Conservation (phyloP, 805 yeast genomes). For the Wickerhamiella siamensis region DNA sequence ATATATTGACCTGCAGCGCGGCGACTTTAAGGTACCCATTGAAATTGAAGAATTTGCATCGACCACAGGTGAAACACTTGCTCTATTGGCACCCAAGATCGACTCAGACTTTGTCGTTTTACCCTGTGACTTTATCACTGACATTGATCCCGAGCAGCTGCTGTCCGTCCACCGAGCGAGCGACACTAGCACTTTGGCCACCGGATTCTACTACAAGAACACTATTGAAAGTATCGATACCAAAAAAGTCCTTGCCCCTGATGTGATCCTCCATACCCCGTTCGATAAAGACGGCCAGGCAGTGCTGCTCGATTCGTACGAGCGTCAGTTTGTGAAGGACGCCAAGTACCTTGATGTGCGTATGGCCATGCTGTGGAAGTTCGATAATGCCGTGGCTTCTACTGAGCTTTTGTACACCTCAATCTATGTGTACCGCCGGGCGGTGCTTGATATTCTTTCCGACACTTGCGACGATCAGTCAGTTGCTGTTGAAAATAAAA, state of each 20-base stretch:
- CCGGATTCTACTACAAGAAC: conserved; percentile 60
- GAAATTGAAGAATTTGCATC: conserved; percentile 4
- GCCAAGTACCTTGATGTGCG: conserved; percentile 63
- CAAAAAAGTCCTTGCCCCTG: conserved; percentile 52
- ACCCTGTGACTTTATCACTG: conserved; percentile 91
- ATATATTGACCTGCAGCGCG: background rate
- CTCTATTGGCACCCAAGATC: conserved; percentile 9
- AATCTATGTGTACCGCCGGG: conserved; percentile 48
- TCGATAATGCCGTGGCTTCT: conserved; percentile 65
- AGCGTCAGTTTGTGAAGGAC: conserved; percentile 52
- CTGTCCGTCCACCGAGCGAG: conserved; percentile 71
- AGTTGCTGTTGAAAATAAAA: conserved; percentile 12
- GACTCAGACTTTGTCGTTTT: conserved; percentile 54
- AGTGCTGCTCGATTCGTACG: conserved; percentile 53
- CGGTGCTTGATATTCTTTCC: conserved; percentile 38
- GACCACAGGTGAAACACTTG: conserved; percentile 13
- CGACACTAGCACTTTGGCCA: conserved; percentile 50
- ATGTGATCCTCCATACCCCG: conserved; percentile 36
- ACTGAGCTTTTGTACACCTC: conserved; percentile 61
- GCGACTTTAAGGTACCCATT: background rate
- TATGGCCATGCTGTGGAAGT: conserved; percentile 80
- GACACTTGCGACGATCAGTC: conserved; percentile 20
- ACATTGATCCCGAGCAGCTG: conserved; percentile 77
- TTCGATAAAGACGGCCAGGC: conserved; percentile 24
- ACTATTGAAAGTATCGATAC: conserved; percentile 55